phyloP scores from a whole-genome alignment of 805 yeast species.

The Saturnispora sekii region DNA sequence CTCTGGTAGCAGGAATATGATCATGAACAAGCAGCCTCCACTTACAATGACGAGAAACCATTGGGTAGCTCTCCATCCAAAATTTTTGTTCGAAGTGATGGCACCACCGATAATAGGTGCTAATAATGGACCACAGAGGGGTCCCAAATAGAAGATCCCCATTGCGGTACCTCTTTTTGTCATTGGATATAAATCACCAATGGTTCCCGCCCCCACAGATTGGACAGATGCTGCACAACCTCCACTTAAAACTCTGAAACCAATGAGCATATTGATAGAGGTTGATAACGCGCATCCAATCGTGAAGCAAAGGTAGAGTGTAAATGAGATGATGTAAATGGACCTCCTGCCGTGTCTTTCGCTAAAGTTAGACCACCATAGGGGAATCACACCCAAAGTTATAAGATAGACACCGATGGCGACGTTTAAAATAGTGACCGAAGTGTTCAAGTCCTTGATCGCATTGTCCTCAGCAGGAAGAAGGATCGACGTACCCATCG shows the following conservation, averaged over 20 bases:
- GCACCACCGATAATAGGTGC: conserved; percentile 80
- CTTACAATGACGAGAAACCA: conserved; percentile 71
- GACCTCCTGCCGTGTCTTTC: conserved; percentile 69
- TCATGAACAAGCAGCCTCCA: conserved; percentile 38
- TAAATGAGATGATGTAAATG: conserved; percentile 61
- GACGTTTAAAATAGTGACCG: conserved; percentile 54
- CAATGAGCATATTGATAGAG: conserved; percentile 51
- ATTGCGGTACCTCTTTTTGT: conserved; percentile 67
- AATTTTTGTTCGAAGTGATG: conserved; percentile 40
- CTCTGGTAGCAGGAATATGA: conserved; percentile 64
- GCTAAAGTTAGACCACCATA: conserved; percentile 83
- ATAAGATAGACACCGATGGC: conserved; percentile 73
- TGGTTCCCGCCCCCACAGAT: conserved; percentile 84
- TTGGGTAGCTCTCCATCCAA: conserved; percentile 88
- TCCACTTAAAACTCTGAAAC: conserved; percentile 62
- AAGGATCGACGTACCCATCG: conserved; percentile 81
- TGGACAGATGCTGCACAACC: conserved; percentile 82
- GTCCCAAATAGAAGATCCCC: conserved; percentile 75
- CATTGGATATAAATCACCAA: conserved; percentile 60
- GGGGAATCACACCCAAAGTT: conserved; percentile 68
- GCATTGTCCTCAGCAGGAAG: conserved; percentile 68
- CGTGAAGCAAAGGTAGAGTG: conserved; percentile 52
- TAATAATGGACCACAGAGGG: conserved; percentile 68
- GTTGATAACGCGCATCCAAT: conserved; percentile 66
- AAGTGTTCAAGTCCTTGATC: conserved; percentile 43